Evolutionary conservation across 2,329 filamentous ascomycete genomes (phyloP), one percentile per base, ranked within the genome.

Genomic region (Botryotinia convoluta): DNA sequence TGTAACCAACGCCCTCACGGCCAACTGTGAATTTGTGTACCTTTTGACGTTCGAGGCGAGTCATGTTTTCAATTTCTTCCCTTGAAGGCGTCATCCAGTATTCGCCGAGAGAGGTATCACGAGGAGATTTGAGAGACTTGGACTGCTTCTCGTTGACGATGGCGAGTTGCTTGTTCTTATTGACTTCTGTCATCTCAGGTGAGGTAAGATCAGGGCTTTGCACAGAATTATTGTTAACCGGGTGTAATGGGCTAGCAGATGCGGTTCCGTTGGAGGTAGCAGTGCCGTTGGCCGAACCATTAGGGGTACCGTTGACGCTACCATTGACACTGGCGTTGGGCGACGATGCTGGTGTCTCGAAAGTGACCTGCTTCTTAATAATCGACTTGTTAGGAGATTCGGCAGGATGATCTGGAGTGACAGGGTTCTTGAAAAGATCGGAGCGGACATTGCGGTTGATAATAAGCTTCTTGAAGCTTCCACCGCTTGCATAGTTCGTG

Each of bases 401-500:
- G 81, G 76, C 81, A 76, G 62, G 74, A 76, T 48, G 80, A 75
- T 74, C 80, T 77, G 64, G 75, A 48, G 74, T 71, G 22, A 84
- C 86, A 0, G 89, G 88, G 1, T 89, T 88, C 3, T 86, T 87
- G 80, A 91, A 92, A 26, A 91, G 85, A 78, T 93, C 92, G 73
- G 88, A 94, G 71, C 93, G 89, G 81, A 99, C 87, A 77, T 91
- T 92, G 76, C 94, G 91, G 83, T 98, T 97, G 81, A 99, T 98
- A 71, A 95, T 92, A 73, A 99, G 88, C 82, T 94, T 95, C 85
- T 98, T 98, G 78, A 97, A 89, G 80, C 88, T 93, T 62, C 89
- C 89, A 67, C 87, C 87, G 80, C 86, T 90, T n/a, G 89, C 88
- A 69, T 91, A 91, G 73, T 91, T 89, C 51, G 88, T 86, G 73